These are phyloP conservation scores for Trichoderma brevicompactum DNA, from an alignment of 2,329 filamentous ascomycete genomes.

Conservation along the genomic window DNA sequence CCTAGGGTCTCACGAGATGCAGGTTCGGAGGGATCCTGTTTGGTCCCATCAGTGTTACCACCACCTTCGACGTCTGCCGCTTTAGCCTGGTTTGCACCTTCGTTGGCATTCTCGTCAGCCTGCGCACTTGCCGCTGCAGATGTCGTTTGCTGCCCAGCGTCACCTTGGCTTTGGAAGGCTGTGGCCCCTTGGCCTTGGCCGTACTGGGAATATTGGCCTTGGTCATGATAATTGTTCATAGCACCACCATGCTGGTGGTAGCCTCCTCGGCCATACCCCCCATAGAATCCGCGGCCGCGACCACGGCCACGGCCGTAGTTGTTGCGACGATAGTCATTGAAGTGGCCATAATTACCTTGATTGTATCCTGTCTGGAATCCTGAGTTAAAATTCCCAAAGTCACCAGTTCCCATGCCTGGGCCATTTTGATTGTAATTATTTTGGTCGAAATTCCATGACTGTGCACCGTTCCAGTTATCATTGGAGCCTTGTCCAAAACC, in stretches of 20 bases:
- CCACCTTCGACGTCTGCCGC: constrained; percentile 28
- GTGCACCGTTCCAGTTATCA: constrained; percentile 80
- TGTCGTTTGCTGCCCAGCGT: constrained; percentile 31
- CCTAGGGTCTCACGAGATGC: constrained; percentile 41
- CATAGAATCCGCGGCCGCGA: constrained; percentile 65
- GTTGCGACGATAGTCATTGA: constrained; percentile 76
- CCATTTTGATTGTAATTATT: constrained; percentile 90
- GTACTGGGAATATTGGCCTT: constrained; percentile 40
- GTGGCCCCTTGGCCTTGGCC: constrained; percentile 29
- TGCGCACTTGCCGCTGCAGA: constrained; percentile 38
- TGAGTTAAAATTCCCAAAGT: constrained; percentile 78
- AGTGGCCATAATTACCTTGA: constrained; percentile 83
- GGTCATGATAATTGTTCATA: constrained; percentile 45
- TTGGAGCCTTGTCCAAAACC: constrained; percentile 66
- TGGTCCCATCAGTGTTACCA: constrained; percentile 32
- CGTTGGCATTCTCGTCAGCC: constrained; percentile 48
- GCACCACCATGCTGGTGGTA: constrained; percentile 48
- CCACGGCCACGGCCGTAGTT: constrained; percentile 70
- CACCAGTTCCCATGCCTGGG: constrained; percentile 78
- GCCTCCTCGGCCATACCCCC: constrained; percentile 61
- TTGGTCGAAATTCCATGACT: constrained; percentile 83
- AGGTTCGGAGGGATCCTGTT: constrained; percentile 32
- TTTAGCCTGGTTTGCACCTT: constrained; percentile 19
- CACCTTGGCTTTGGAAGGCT: constrained; percentile 32
- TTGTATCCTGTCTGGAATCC: constrained; percentile 78